Evolutionary conservation across 257 asterid species (phyloP), one percentile per base, ranked within the genome.

Genomic region (Rubia yunnanensis): DNA sequence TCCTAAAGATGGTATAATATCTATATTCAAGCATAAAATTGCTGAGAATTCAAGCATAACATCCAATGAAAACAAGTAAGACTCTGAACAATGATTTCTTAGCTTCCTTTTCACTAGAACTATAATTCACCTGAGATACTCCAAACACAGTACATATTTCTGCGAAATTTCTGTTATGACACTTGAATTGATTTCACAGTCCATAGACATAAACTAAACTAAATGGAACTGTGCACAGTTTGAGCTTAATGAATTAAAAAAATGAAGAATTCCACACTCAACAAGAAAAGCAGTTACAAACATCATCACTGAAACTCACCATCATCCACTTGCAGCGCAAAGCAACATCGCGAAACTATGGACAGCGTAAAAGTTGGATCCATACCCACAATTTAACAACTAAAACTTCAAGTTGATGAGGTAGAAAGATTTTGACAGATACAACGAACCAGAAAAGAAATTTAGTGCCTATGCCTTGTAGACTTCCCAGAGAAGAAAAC

Each of bases 301-400:
- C n/a, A n/a, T n/a, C n/a, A n/a, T n/a, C n/a, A n/a, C n/a, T n/a
- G n/a, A 55, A 65, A 78, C 90, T 74, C 72, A 92, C 98, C 50
- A 83, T 78, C 94, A 90, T 89, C 98, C 98, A 92, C 83, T 85
- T 81, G 83, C 88, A 92, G 55, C 98, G 95, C 72, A 92, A 67
- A 48, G 98, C 98, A 73, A 92, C 98, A 73, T 92, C 98, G 3
- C 98, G 87, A 35, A 69, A 49, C 17, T 44, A 3, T n/a, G 9
- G 27, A 20, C 5, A 50, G 57, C 1, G 5, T 50, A 5, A 50
- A 50, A 3, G 27, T 50, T 50, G 28, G 57, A 50, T n/a, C n/a
- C n/a, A n/a, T n/a, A n/a, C n/a, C n/a, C n/a, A n/a, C n/a, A n/a
- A n/a, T n/a, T n/a, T n/a, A n/a, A n/a, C n/a, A n/a, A n/a, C n/a